phyloP scores from a whole-genome alignment of 345 rosid genomes.

The Salix caprea region DNA sequence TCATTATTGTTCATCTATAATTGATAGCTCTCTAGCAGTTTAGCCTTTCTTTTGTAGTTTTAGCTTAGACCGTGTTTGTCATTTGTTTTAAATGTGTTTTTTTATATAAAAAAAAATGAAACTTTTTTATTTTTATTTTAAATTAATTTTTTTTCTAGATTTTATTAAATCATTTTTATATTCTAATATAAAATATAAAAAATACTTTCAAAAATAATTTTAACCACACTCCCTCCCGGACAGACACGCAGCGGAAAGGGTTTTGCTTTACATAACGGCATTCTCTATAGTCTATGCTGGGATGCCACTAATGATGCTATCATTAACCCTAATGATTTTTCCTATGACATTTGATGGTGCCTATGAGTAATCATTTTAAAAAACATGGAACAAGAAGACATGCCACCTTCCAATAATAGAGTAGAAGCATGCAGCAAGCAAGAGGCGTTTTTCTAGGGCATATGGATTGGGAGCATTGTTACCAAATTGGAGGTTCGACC shows the following conservation, averaged over 20 bases:
- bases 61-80: too few relatives aligned
- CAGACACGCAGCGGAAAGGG: neutral
- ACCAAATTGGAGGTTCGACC: too few relatives aligned
- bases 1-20: neutral
- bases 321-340: slow-evolving; percentile 10
- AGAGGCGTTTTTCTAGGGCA: too few relatives aligned
- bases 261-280: neutral
- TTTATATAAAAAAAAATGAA: too few relatives aligned
- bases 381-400: neutral
- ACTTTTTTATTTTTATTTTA: too few relatives aligned
- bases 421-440: neutral
- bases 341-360: neutral
- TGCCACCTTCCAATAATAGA: neutral
- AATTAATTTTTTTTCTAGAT: too few relatives aligned
- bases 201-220: too few relatives aligned
- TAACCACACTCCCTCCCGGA: rapidly evolving
- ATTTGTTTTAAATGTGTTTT: too few relatives aligned
- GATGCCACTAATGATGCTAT: slow-evolving; percentile 19
- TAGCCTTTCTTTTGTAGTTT: too few relatives aligned
- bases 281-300: slow-evolving; percentile 7
- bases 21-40: neutral
- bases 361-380: neutral
- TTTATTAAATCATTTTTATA: too few relatives aligned
- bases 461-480: too few relatives aligned
- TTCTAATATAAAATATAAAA: too few relatives aligned